phyloP scores from a whole-genome alignment of 768 basidiomycete species.

The Phylloporus sp. region DNA sequence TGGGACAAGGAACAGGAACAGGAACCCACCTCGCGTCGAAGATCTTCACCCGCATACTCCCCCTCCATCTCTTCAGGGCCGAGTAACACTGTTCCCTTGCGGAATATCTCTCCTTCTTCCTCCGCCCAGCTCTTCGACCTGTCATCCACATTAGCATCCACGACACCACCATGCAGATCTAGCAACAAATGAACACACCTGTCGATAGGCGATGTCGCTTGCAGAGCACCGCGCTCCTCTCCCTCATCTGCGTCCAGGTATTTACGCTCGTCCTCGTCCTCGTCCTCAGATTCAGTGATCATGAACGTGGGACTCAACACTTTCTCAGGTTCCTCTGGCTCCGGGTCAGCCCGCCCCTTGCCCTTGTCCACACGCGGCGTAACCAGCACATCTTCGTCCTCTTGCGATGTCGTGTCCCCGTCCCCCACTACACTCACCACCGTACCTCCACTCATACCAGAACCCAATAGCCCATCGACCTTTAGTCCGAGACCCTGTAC shows the following conservation, averaged over 20 bases:
- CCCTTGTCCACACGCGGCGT: constrained; percentile 77
- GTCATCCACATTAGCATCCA: neutral
- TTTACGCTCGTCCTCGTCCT: constrained; percentile 41
- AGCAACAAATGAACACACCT: constrained; percentile 37
- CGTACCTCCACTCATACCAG: constrained; percentile 19
- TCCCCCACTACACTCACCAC: neutral
- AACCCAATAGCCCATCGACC: constrained; percentile 28
- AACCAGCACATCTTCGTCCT: constrained; percentile 35
- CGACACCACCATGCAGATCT: neutral
- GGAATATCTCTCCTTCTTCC: constrained; percentile 95
- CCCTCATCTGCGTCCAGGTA: constrained; percentile 37
- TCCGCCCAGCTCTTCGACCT: constrained; percentile 81
- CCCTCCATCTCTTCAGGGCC: constrained; percentile 86
- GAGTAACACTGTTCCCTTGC: constrained; percentile 79
- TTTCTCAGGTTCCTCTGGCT: constrained; percentile 65
- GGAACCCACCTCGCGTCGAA: constrained; percentile 68
- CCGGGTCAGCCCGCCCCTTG: constrained; percentile 66
- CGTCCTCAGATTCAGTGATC: constrained; percentile 50
- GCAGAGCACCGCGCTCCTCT: constrained; percentile 12
- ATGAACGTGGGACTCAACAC: constrained; percentile 66
- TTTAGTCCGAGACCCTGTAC: constrained; percentile 45
- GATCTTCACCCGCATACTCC: constrained; percentile 84
- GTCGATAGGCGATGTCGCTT: constrained; percentile 37
- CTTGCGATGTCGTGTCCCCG: constrained; percentile 1
- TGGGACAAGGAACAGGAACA: neutral